Conservation (phyloP, 306 rosid species). For the Gynostemma pentaphyllum region DNA sequence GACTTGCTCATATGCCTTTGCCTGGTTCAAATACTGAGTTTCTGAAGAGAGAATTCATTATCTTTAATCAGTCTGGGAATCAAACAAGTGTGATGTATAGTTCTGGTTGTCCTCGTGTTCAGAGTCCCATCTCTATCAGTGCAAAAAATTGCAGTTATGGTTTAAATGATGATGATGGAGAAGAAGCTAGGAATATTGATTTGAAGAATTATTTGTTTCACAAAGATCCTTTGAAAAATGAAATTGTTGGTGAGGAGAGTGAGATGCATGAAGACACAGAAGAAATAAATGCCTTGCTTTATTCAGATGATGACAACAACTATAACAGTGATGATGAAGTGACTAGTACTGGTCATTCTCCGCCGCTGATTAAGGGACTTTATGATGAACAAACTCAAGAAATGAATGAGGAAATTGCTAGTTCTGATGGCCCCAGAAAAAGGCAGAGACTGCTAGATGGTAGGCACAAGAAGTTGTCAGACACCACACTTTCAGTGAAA, state of each 20-base stretch:
- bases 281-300: slow-evolving; percentile 86
- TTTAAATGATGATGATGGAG: slow-evolving; percentile 16
- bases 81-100: slow-evolving; percentile 49
- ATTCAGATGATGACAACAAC: slow-evolving; percentile 54
- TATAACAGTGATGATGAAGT: slow-evolving; percentile 76
- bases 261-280: slow-evolving; percentile 93
- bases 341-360: slow-evolving; percentile 96
- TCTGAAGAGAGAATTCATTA: slow-evolving; percentile 45
- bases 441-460: slow-evolving; percentile 24
- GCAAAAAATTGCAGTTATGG: slow-evolving; percentile 16
- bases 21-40: slow-evolving; percentile 28
- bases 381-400: slow-evolving; percentile 25
- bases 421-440: slow-evolving; percentile 43
- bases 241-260: slow-evolving; percentile 30
- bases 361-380: slow-evolving; percentile 48
- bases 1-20: slow-evolving; percentile 15
- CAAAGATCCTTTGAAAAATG: slow-evolving; percentile 19
- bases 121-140: slow-evolving; percentile 19
- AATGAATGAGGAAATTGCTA: slow-evolving; percentile 47
- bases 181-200: slow-evolving; percentile 14
- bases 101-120: slow-evolving; percentile 31
- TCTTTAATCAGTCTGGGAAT: slow-evolving; percentile 55
- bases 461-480: slow-evolving; percentile 9
- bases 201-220: slow-evolving; percentile 1
- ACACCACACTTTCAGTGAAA: slow-evolving; percentile 4